Base-by-base conservation (phyloP, 441 rosid genomes). In the Aleurites moluccanus region DNA sequence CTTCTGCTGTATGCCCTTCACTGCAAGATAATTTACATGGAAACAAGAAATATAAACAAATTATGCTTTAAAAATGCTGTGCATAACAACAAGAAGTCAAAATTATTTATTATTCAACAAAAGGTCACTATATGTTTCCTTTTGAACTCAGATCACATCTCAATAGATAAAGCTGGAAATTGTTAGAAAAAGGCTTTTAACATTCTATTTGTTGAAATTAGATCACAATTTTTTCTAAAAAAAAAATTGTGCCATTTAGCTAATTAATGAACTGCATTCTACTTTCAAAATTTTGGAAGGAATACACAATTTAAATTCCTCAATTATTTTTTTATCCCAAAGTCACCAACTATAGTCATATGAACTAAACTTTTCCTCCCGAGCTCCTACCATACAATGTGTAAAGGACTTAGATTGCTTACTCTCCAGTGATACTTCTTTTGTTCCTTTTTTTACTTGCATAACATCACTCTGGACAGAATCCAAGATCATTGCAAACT, bases 401-500 rank as follows among this genome's bases (percentile, higher is more conserved):
- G 69, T 14, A 4, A 60, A 70, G 49, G 72, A 76, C 27, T 79
- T 27, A 59, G 55, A 81, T 55, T 60, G 83, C 93, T 85, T 78
- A 96, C 99, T 83, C 80, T 87, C 97, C 44, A 91, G 78, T 61
- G 81, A 75, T 44, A 83, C 80, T 86, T 96, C 90, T 83, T 90
- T 96, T 75, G 91, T 87, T 85, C 96, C 95, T 83, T 82, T 90
- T 74, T 86, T 90, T 72, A 85, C 86, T 85, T 93, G 98, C 88
- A 93, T 87, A 74, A 96, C 79, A 80, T 96, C 93, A 72, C 86
- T 86, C 87, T 93, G 94, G 77, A 92, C 81, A 64, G 98, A 89
- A 80, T 89, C 97, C 80, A 96, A 77, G 80, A 90, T 86, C 88
- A 87, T 90, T 57, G 90, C 90, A 75, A 87, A 83, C 87, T 90